Conservation (phyloP, 2,329 filamentous ascomycete genomes). For the Epicoccum sorghinum region DNA sequence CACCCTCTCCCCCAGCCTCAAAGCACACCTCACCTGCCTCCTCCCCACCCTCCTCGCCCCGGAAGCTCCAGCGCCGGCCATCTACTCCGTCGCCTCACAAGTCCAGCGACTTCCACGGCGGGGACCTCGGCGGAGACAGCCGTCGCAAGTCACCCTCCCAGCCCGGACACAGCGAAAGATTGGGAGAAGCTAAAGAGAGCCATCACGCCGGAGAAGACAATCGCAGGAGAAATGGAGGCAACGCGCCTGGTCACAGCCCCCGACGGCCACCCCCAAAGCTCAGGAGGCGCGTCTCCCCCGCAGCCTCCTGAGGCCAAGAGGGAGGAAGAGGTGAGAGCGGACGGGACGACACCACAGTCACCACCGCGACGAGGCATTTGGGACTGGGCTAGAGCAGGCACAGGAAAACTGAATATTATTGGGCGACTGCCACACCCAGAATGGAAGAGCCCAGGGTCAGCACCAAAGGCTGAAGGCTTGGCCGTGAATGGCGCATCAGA, state of each 20-base stretch:
- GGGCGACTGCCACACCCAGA: conserved; percentile 38
- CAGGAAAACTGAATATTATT: conserved; percentile 37
- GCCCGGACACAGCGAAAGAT: conserved; percentile 34
- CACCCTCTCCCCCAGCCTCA: conserved; percentile 40
- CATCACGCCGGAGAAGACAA: conserved; percentile 33
- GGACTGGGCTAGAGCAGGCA: conserved; percentile 43
- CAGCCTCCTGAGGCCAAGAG: conserved; percentile 21
- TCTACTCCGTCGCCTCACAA: conserved; percentile 46
- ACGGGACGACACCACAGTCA: conserved; percentile 18
- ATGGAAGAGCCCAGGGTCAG: conserved; percentile 30
- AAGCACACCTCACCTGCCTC: conserved; percentile 31
- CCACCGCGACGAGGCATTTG: conserved; percentile 39
- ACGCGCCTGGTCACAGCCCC: conserved; percentile 36
- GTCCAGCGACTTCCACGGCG: conserved; percentile 44
- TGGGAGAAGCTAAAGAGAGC: conserved; percentile 31
- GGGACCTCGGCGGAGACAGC: conserved; percentile 41
- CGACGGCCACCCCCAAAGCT: conserved; percentile 45
- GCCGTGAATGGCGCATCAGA: conserved; percentile 18
- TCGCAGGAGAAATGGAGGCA: conserved; percentile 18
- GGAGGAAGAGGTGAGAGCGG: conserved; percentile 1
- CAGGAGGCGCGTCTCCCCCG: conserved; percentile 36
- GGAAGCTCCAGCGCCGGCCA: conserved; percentile 38
- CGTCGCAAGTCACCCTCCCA: conserved; percentile 33
- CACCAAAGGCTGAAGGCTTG: conserved; percentile 17
- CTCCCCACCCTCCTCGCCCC: conserved; percentile 40